phyloP scores from a whole-genome alignment of 768 basidiomycete species.

The Lactifluus volemus region DNA sequence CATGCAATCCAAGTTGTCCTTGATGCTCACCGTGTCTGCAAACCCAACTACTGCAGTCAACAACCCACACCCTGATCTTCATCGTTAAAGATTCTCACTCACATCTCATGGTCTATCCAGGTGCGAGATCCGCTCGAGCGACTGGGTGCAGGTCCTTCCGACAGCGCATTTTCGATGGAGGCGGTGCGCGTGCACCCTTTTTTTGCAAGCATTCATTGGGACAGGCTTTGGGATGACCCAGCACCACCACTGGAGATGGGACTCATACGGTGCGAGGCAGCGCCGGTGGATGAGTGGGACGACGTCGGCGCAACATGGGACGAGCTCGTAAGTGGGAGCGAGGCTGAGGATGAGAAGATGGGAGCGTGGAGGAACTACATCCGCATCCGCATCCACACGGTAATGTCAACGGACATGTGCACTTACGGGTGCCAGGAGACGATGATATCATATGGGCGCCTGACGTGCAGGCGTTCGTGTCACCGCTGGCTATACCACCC shows the following conservation, averaged over 20 bases:
- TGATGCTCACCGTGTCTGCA: no score
- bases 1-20: no score
- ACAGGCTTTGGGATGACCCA: slow-evolving; percentile 53
- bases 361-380: background rate
- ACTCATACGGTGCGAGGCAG: slow-evolving; percentile 39
- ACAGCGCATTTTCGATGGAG: no score
- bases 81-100: no score
- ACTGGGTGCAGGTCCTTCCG: no score
- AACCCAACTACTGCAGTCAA: no score
- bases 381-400: background rate
- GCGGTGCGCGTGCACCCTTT: slow-evolving; percentile 55
- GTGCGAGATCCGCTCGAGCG: no score
- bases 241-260: slow-evolving; percentile 53
- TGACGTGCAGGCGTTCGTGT: slow-evolving; percentile 30
- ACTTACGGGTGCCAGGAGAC: slow-evolving; percentile 1
- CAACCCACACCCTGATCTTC: no score
- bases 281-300: slow-evolving; percentile 33
- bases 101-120: no score
- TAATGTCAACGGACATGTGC: background rate
- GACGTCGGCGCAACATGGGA: slow-evolving; percentile 51
- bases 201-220: slow-evolving; percentile 52
- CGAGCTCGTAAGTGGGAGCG: slow-evolving; percentile 22
- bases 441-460: slow-evolving; percentile 49
- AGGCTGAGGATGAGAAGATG: slow-evolving; percentile 17
- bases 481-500: slow-evolving; percentile 11